phyloP scores from a whole-genome alignment of 495 filamentous ascomycete species.

The Oleoguttula mirabilis region DNA sequence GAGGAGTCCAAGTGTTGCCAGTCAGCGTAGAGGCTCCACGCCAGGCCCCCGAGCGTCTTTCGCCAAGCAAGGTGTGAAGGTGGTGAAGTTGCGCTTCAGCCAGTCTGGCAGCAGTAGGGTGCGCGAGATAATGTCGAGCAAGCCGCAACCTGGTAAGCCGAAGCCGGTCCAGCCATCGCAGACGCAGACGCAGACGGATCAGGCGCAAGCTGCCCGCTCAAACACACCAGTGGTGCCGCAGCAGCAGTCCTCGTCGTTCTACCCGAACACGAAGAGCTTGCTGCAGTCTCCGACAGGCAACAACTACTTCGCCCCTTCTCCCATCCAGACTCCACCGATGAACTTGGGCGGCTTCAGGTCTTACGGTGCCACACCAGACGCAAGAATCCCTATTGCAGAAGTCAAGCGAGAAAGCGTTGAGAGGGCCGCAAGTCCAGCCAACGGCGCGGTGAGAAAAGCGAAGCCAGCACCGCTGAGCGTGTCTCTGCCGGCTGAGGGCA shows the following conservation, averaged over 20 bases:
- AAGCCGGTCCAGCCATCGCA: not conserved
- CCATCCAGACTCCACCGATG: not conserved
- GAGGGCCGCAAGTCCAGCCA: not conserved
- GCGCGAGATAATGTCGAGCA: not conserved
- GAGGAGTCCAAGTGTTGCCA: slow-evolving; percentile 11
- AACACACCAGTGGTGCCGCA: slow-evolving; percentile 1
- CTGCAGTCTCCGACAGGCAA: slow-evolving; percentile 5
- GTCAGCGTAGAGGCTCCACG: slow-evolving; percentile 9
- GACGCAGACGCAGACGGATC: not conserved
- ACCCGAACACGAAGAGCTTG: not conserved
- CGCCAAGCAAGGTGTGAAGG: not conserved
- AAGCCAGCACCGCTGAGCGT: not conserved
- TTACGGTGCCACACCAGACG: not conserved
- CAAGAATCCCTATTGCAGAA: not conserved
- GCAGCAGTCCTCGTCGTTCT: not conserved
- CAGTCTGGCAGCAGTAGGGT: not conserved
- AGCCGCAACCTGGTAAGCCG: not conserved
- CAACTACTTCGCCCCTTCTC: slow-evolving; percentile 6
- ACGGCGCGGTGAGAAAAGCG: not conserved
- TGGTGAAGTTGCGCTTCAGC: slow-evolving; percentile 7
- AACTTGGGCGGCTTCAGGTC: not conserved
- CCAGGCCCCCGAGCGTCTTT: not conserved
- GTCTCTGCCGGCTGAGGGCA: not conserved
- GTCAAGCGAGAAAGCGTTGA: not conserved
- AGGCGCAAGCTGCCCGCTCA: not conserved